Percentiles rank a stretch among this genome's conserved stretches.
Conservation (phyloP, 305 asterid genomes). For the Fraxinus velutina region DNA sequence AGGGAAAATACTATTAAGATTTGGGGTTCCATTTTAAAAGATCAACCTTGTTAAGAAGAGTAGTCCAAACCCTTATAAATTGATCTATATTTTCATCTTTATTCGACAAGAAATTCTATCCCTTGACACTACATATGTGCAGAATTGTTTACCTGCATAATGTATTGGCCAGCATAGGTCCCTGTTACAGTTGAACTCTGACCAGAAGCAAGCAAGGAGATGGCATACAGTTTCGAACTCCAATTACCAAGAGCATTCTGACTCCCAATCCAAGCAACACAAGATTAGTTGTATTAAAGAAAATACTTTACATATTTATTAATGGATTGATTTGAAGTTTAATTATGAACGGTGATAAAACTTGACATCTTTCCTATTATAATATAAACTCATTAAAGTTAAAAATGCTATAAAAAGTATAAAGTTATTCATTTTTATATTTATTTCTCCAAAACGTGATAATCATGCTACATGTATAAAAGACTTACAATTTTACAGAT, state of each 20-base stretch:
- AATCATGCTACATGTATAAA: too few species aligned
- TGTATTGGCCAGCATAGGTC: constrained; percentile 31
- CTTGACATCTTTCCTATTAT: too few species aligned
- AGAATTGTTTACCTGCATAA: constrained; percentile 24
- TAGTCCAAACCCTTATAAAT: too few species aligned
- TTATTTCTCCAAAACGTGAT: too few species aligned
- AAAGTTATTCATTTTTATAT: neutral
- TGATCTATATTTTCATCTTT: too few species aligned
- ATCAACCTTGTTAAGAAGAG: too few species aligned
- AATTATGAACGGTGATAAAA: neutral
- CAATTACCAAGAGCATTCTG: constrained; percentile 28
- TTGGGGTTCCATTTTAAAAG: too few species aligned
- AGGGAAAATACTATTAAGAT: too few species aligned
- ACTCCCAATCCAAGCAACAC: neutral
- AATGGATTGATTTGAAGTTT: neutral
- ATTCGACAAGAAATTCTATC: too few species aligned
- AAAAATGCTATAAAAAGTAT: neutral
- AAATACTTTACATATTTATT: neutral
- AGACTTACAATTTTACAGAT: too few species aligned
- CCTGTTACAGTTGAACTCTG: constrained; percentile 34
- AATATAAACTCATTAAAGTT: too few species aligned
- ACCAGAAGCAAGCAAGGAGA: constrained; percentile 33
- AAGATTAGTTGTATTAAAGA: neutral
- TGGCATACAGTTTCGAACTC: constrained; percentile 28
- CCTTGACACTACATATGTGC: too few species aligned